These are phyloP conservation scores for Chloromonas sp. DNA, from an alignment of 163 green algal genomes.

Conservation along the genomic window DNA sequence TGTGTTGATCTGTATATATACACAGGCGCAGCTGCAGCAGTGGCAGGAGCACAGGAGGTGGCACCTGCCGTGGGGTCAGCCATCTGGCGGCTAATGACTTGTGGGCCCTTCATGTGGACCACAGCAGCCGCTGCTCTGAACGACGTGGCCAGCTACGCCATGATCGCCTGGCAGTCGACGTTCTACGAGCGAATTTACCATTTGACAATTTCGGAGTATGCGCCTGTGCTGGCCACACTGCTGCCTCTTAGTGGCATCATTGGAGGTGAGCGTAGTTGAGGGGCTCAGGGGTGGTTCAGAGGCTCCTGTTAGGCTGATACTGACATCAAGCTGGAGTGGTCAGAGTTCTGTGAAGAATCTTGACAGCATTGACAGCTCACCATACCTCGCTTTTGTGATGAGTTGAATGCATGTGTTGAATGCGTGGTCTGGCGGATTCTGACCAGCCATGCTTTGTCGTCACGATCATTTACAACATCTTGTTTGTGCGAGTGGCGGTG, in stretches of 20 bases:
- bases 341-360: too few species aligned
- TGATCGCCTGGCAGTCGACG: conserved; percentile 81
- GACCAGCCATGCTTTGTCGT: too few species aligned
- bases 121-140: conserved; percentile 75
- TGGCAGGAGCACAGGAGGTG: background rate
- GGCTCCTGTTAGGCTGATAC: too few species aligned
- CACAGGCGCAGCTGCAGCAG: conserved; percentile 6
- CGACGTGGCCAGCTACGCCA: conserved; percentile 78
- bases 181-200: conserved; percentile 60
- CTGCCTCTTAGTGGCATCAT: conserved; percentile 82
- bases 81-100: background rate
- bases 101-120: conserved; percentile 43
- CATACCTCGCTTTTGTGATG: too few species aligned
- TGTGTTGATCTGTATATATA: too few species aligned
- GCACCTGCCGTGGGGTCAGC: background rate
- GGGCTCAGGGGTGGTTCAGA: too few species aligned
- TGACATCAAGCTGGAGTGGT: too few species aligned
- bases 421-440: too few species aligned
- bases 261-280: conserved; percentile 44
- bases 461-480: too few species aligned
- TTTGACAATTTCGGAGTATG: conserved; percentile 63
- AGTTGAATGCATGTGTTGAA: too few species aligned
- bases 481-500: background rate
- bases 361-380: too few species aligned
- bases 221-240: conserved; percentile 73